These are phyloP conservation scores for Auricularia heimuer DNA, from an alignment of 768 basidiomycete genomes.

Conservation along the genomic window DNA sequence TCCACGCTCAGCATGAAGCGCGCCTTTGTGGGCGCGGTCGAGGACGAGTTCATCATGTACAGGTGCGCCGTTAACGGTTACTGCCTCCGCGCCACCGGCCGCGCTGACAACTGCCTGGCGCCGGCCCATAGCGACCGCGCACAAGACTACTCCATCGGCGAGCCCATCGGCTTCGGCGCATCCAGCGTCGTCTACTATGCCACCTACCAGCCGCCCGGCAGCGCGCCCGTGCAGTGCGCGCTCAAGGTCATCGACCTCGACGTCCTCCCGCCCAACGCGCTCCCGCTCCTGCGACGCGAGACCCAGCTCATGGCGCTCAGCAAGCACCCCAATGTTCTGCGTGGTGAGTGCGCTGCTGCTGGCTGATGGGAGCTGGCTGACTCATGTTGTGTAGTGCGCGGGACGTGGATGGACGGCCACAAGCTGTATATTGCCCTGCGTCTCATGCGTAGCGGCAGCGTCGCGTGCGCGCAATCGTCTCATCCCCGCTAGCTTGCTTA, in stretches of 20 bases:
- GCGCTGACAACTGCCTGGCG: neutral
- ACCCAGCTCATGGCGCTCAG: constrained; percentile 87
- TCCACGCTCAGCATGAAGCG: neutral
- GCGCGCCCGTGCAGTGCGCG: constrained; percentile 48
- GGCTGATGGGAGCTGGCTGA: neutral
- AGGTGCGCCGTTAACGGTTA: constrained; percentile 35
- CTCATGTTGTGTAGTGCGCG: constrained; percentile 42
- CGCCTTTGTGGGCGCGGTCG: constrained; percentile 66
- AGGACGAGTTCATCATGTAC: constrained; percentile 76
- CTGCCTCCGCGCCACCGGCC: constrained; percentile 2
- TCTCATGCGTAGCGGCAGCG: constrained; percentile 83
- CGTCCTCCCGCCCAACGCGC: constrained; percentile 55
- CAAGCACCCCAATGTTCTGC: constrained; percentile 88
- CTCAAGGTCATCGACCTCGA: constrained; percentile 89
- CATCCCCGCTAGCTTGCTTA: neutral
- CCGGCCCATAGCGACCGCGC: constrained; percentile 46
- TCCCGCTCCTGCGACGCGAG: constrained; percentile 71
- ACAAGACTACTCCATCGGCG: constrained; percentile 64
- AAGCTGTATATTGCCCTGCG: constrained; percentile 80
- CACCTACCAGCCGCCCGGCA: constrained; percentile 37
- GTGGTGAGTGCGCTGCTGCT: constrained; percentile 17
- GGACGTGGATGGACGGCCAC: constrained; percentile 78
- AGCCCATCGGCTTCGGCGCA: constrained; percentile 82
- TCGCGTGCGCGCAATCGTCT: constrained; percentile 26
- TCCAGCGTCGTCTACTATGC: constrained; percentile 87